Evolutionary conservation across 768 basidiomycete species (phyloP).

Genomic region (Kockovaella imperatae): DNA sequence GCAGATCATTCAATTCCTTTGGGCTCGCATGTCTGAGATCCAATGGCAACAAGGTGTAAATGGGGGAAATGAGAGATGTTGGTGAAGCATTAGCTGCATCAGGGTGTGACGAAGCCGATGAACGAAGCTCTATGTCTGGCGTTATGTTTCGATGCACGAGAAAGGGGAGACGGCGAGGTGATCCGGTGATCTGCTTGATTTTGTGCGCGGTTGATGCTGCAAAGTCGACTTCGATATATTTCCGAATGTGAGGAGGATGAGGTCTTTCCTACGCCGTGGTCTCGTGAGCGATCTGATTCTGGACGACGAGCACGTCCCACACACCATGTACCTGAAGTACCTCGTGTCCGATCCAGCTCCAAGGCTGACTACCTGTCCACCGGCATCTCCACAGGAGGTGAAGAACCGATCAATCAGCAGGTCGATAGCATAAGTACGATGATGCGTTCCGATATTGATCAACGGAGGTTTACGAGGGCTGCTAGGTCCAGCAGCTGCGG

Average conservation of each 20-base stretch:
- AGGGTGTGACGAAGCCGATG: background rate
- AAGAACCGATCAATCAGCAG: conserved; percentile 63
- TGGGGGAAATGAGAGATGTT: conserved; percentile 51
- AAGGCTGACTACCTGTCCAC: conserved; percentile 81
- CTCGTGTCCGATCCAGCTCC: conserved; percentile 94
- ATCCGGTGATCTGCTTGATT: conserved; percentile 38
- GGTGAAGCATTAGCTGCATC: conserved; percentile 20
- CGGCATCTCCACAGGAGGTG: conserved; percentile 42
- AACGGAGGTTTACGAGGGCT: conserved; percentile 56
- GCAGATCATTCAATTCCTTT: background rate
- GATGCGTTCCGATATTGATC: conserved; percentile 91
- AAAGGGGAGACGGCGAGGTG: conserved; percentile 2
- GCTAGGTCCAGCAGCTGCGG: background rate
- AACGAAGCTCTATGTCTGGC: background rate
- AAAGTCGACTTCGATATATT: conserved; percentile 87
- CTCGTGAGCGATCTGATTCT: too few species aligned
- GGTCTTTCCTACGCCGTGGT: conserved; percentile 22
- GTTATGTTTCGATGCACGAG: background rate
- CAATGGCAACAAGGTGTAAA: conserved; percentile 61
- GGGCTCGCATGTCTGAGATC: conserved; percentile 57
- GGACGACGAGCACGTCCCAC: too few species aligned
- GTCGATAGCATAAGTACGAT: conserved; percentile 75
- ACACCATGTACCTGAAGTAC: conserved; percentile 82
- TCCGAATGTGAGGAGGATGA: conserved; percentile 41
- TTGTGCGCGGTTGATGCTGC: conserved; percentile 76